These are phyloP conservation scores for Mycena haematopus DNA, from an alignment of 768 basidiomycete genomes.

Conservation along the genomic window DNA sequence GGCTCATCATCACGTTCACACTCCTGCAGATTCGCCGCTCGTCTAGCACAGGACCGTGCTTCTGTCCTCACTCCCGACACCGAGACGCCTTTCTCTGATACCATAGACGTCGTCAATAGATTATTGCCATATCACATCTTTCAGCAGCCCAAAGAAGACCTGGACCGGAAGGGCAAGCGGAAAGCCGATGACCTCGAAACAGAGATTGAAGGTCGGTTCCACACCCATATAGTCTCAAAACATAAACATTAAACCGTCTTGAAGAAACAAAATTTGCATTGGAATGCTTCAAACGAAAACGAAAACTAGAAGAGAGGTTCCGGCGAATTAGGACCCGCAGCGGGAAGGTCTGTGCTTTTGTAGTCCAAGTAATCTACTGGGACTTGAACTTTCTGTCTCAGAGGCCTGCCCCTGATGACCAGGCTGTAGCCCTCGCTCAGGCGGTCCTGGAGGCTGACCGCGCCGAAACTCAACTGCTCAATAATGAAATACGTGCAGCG, in stretches of 20 bases:
- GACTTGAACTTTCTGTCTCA: constrained; percentile 36
- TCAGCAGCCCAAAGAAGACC: constrained; percentile 74
- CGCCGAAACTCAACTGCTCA: constrained; percentile 60
- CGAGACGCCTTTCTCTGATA: constrained; percentile 71
- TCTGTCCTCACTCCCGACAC: constrained; percentile 67
- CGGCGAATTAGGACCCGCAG: constrained; percentile 55
- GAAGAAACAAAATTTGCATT: constrained; percentile 76
- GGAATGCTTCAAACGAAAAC: constrained; percentile 65
- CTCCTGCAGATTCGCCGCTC: constrained; percentile 54
- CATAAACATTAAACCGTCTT: constrained; percentile 21
- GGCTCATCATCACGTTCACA: constrained; percentile 2
- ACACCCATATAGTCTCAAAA: background rate
- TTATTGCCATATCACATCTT: constrained; percentile 83
- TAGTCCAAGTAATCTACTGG: background rate
- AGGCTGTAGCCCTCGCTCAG: constrained; percentile 69
- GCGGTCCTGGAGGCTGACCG: constrained; percentile 72
- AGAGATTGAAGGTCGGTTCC: constrained; percentile 56
- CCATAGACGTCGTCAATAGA: constrained; percentile 68
- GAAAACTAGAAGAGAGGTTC: constrained; percentile 64
- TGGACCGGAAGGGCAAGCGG: constrained; percentile 54
- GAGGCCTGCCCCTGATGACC: constrained; percentile 67
- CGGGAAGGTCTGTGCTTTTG: constrained; percentile 55
- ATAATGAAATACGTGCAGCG: constrained; percentile 64
- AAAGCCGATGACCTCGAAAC: constrained; percentile 60
- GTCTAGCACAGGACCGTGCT: constrained; percentile 68